Evolutionary conservation across 2,329 filamentous ascomycete species (phyloP), one percentile per base, ranked within the genome.

Genomic region (Ceratocystis destructans): DNA sequence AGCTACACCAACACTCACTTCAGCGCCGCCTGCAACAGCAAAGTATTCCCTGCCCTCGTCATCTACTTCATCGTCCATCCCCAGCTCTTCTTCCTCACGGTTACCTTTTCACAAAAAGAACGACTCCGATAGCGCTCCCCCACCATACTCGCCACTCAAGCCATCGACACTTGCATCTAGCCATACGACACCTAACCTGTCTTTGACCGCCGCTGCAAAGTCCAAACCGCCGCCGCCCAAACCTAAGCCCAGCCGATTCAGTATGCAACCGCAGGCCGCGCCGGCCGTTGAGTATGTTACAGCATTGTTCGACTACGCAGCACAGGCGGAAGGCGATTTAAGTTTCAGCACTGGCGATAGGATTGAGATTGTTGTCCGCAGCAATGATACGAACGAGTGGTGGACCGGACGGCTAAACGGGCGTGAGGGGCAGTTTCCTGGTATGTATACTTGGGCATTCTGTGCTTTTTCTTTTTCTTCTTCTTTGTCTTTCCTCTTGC

Each of bases 331-430:
- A 70, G 92, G 92, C 2, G 94, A 99, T 74, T 78, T 99, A 69
- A 96, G 89, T 72, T 99, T 99, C 77, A 83, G 82, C 20, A 85
- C 90, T 0, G 92, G 93, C 4, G 94, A 99, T 69, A 78, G 88
- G 3, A 97, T 99, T 72, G 92, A 97, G 75, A 92, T 99, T 71
- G 75, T 94, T 1, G 82, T 81, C 68, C 83, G 89, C 70, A 96
- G 90, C n/a, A 81, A 83, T 69, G 96, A 96, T 72, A 87, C 90
- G 64, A 97, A 99, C 71, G 94, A 99, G 76, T 99, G 94, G 94
- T 99, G 94, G 94, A 87, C 82, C 7, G 94, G 94, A 46, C 89
- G 85, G 73, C 74, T 96, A 65, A 81, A 87, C 68, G 90, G 88
- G 62, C 87, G 87, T 76, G 80, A 89, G 73, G 94, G 94, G 31